These are phyloP conservation scores for Physcomitrium patens DNA, from an alignment of 225 moss, liverwort and hornwort species.

Conservation along the genomic window DNA sequence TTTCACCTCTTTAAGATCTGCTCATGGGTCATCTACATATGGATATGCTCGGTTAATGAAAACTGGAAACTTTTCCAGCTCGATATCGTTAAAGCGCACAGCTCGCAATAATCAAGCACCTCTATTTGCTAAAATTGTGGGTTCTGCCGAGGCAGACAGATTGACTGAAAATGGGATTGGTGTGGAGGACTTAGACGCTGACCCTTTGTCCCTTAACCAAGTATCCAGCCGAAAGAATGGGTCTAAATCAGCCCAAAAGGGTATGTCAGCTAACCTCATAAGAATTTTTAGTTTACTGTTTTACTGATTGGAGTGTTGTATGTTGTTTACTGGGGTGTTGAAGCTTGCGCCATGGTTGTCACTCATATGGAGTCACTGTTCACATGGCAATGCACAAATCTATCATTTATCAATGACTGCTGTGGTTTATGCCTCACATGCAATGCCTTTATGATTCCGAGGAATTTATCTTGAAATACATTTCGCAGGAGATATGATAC, in stretches of 20 bases:
- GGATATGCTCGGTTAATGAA: conserved; percentile 31
- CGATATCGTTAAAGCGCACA: conserved; percentile 24
- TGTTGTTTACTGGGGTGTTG: background rate
- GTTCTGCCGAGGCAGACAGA: conserved; percentile 40
- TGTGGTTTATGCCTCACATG: background rate
- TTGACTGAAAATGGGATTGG: conserved; percentile 28
- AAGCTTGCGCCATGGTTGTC: background rate
- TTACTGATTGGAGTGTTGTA: background rate
- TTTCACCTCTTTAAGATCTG: conserved; percentile 24
- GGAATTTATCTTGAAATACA: conserved; percentile 16
- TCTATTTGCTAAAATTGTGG: conserved; percentile 38
- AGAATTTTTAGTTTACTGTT: background rate
- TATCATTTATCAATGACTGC: background rate
- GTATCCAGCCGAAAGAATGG: conserved; percentile 28
- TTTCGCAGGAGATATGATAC: conserved; percentile 50
- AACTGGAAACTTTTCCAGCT: conserved; percentile 18
- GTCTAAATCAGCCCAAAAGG: conserved; percentile 26
- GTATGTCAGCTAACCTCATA: conserved; percentile 34
- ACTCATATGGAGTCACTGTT: too few species aligned
- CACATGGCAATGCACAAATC: background rate
- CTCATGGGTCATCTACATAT: conserved; percentile 1
- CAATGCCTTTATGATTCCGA: conserved; percentile 12
- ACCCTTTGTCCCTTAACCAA: conserved; percentile 28
- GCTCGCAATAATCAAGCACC: conserved; percentile 13
- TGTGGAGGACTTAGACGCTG: conserved; percentile 40